Evolutionary conservation across 2,329 filamentous ascomycete genomes (phyloP).

Genomic region (Alternaria sp.): DNA sequence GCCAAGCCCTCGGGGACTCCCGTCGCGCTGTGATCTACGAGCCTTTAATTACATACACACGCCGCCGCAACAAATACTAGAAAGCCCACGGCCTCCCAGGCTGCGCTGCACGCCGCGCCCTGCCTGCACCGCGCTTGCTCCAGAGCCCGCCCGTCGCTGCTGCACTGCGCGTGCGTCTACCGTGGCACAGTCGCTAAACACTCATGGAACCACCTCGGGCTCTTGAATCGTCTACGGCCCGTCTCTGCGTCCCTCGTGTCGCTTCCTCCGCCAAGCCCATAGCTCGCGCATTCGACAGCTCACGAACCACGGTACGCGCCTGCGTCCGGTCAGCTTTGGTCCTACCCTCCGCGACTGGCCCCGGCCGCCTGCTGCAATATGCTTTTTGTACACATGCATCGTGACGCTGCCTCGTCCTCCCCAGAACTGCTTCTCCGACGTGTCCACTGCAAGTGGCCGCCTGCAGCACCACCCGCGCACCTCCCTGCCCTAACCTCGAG

Average conservation of each 20-base stretch:
- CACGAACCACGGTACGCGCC: constrained; percentile 30
- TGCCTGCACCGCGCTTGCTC: constrained; percentile 9
- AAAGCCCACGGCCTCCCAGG: neutral
- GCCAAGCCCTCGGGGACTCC: constrained; percentile 28
- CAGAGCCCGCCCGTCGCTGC: neutral
- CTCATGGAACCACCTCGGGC: constrained; percentile 26
- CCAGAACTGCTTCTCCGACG: neutral
- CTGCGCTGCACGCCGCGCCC: neutral
- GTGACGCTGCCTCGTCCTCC: neutral
- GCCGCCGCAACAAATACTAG: constrained; percentile 2
- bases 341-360: constrained; percentile 6
- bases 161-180: constrained; percentile 6
- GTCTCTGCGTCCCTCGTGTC: constrained; percentile 24
- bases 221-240: constrained; percentile 29
- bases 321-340: constrained; percentile 11
- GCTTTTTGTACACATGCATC: neutral
- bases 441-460: constrained; percentile 18
- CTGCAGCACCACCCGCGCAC: constrained; percentile 27
- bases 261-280: constrained; percentile 21
- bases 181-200: constrained; percentile 8
- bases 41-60: constrained; percentile 25
- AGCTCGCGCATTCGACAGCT: constrained; percentile 19
- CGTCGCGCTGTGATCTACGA: constrained; percentile 32
- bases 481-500: constrained; percentile 12
- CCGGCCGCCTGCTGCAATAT: constrained; percentile 4